Evolutionary conservation across 495 filamentous ascomycete genomes (phyloP).

Genomic region (Penicillium argentinense): DNA sequence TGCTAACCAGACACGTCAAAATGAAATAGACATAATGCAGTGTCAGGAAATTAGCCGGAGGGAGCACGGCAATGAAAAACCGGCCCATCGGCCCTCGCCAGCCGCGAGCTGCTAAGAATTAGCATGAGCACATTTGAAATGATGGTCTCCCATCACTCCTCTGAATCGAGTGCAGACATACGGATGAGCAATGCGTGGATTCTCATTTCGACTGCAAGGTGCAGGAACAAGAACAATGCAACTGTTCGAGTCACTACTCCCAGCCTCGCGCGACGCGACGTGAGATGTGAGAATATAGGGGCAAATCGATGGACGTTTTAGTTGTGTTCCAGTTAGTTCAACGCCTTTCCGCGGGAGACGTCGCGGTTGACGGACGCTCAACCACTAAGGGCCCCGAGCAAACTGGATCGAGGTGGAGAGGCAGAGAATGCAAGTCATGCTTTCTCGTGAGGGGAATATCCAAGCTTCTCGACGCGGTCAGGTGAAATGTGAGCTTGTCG

Average conservation of each 20-base stretch:
- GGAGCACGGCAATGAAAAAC: slow-evolving; percentile 31
- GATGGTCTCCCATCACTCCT: no score
- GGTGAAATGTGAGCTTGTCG: neutral
- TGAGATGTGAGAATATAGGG: no score
- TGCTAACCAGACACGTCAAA: slow-evolving; percentile 58
- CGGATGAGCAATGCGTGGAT: slow-evolving; percentile 8
- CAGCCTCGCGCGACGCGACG: no score
- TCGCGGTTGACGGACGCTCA: neutral
- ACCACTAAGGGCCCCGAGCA: neutral
- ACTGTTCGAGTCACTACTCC: no score
- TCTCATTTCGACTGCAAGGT: slow-evolving; percentile 4
- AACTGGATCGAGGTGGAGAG: neutral
- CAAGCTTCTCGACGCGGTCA: neutral
- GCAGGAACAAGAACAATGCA: neutral
- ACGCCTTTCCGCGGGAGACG: no score
- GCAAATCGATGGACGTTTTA: no score
- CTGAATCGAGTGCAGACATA: no score
- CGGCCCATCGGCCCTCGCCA: slow-evolving; percentile 22
- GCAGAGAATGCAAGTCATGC: neutral
- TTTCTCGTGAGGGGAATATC: neutral
- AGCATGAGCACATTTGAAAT: neutral
- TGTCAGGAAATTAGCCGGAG: slow-evolving; percentile 72
- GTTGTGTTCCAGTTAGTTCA: no score
- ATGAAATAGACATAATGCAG: slow-evolving; percentile 81
- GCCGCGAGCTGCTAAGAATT: slow-evolving; percentile 17